Evolutionary conservation across 108 stramenopile genomes (phyloP), one percentile per base, ranked within the genome.

Genomic region (Pseudonitzschia delicatissima): DNA sequence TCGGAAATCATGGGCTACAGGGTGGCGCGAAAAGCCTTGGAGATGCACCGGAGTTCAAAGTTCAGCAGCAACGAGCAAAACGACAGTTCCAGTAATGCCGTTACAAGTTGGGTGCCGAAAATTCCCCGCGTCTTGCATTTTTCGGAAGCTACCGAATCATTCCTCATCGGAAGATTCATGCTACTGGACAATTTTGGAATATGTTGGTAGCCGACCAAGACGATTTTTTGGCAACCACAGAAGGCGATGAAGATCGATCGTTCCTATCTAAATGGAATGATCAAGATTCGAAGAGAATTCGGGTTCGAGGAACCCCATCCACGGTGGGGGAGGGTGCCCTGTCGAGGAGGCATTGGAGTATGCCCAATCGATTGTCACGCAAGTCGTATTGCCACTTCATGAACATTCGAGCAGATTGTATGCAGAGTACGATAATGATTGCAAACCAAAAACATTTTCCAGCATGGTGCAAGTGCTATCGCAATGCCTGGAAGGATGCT

Each of bases 241-340:
- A 37, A 27, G 31, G 34, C 31, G 4, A 45, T 12, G 3, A 23
- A 18, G 21, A 51, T 23, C 35, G 69, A 71, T 9, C 52, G 44
- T 15, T 32, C 77, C 44, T 87, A 58, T 50, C 34, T 79, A 17
- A 57, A 76, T 31, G 63, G 66, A 2, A 93, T 93, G 92, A 68
- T 80, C n/a, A 79, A 79, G 63, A 59, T 69, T 12, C 73, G 92
- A 18, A 75, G 69, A 27, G 92, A 93, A 77, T 93, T 83, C 79
- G 92, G 92, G 27, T 93, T 89, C 72, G 84, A 85, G 13, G 92
- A 93, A 79, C 87, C 92, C 8, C 92, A 93, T 79, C 92, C 92
- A 29, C 68, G 92, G 31, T 87, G 87, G 77, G 92, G 92, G 21
- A 84, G 92, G 13, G 87, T 93, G 0, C 83, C 81, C 6, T n/a